Evolutionary conservation across 805 yeast genomes (phyloP).

Genomic region (Cephaloascus fragrans): DNA sequence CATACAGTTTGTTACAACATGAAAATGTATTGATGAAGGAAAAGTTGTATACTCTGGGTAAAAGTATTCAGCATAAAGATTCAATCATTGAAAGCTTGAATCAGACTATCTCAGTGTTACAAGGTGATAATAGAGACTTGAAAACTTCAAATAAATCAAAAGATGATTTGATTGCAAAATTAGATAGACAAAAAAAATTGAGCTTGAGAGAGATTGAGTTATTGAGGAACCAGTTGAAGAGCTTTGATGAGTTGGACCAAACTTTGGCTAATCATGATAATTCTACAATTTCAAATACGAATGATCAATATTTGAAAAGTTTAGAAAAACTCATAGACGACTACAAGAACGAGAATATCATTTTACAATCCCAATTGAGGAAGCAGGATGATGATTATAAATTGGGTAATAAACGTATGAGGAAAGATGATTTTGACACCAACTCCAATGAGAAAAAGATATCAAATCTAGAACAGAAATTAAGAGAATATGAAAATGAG

Average conservation of each 20-base stretch:
- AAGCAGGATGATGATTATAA: constrained; percentile 8
- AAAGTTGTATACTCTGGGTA: not conserved
- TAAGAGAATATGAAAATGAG: constrained; percentile 25
- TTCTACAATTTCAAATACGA: constrained; percentile 10
- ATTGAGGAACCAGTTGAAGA: constrained; percentile 45
- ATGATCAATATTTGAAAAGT: constrained; percentile 25
- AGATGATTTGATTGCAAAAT: constrained; percentile 17
- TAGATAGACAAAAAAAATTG: constrained; percentile 41
- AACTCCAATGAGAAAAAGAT: constrained; percentile 12
- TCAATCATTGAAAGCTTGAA: constrained; percentile 2
- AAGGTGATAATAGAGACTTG: constrained; percentile 5
- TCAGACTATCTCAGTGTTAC: not conserved
- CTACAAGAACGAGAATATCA: constrained; percentile 41
- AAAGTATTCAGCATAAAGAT: not conserved
- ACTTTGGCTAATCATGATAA: not conserved
- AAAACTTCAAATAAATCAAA: constrained; percentile 6
- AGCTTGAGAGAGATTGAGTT: constrained; percentile 51
- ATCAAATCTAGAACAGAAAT: constrained; percentile 12
- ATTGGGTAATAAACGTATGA: constrained; percentile 15
- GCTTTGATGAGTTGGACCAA: constrained; percentile 22
- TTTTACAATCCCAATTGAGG: constrained; percentile 26
- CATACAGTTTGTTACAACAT: not conserved
- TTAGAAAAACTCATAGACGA: constrained; percentile 43
- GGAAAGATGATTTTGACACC: constrained; percentile 11
- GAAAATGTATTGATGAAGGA: not conserved